A percentile compares a stretch with the other conserved stretches of the same genome.
These are phyloP conservation scores for Pezicula rhizophila DNA, from an alignment of 2,329 filamentous ascomycete genomes.

Conservation along the genomic window DNA sequence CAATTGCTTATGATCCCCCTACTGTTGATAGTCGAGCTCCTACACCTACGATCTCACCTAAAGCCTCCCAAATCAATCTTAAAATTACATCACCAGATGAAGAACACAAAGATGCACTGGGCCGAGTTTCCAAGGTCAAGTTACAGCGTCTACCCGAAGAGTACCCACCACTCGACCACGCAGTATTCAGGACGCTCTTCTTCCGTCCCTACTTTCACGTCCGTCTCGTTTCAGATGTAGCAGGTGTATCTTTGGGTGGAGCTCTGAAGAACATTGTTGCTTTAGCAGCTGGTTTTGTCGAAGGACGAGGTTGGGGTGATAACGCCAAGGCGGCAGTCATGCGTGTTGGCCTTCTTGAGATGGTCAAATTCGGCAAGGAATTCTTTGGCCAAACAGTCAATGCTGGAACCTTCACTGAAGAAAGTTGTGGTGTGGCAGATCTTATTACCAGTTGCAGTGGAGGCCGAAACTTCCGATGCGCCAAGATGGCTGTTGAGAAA, in stretches of 20 bases:
- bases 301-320: constrained; percentile 94
- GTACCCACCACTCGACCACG: constrained; percentile 82
- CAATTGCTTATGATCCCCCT: constrained; percentile 91
- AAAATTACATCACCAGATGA: constrained; percentile 38
- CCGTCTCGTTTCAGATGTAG: constrained; percentile 88
- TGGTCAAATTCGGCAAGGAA: constrained; percentile 90
- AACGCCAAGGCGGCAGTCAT: constrained; percentile 99
- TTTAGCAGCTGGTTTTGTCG: constrained; percentile 88
- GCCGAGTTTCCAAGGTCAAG: constrained; percentile 60
- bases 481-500: constrained; percentile 77
- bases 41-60: constrained; percentile 49
- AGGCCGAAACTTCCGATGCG: constrained; percentile 90
- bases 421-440: constrained; percentile 91
- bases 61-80: constrained; percentile 41
- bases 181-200: constrained; percentile 79
- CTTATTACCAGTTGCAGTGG: constrained; percentile 90
- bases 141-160: constrained; percentile 72
- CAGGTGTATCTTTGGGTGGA: constrained; percentile 88
- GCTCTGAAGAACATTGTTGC: constrained; percentile 97
- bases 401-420: constrained; percentile 88
- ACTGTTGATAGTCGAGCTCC: constrained; percentile 77
- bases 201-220: constrained; percentile 97
- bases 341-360: constrained; percentile 91
- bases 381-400: constrained; percentile 84
- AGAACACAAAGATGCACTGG: constrained; percentile 64